Evolutionary conservation across 176 grass and related monocot genomes (phyloP), one percentile per base, ranked within the genome.

Genomic region (Urochloa ruziziensis): DNA sequence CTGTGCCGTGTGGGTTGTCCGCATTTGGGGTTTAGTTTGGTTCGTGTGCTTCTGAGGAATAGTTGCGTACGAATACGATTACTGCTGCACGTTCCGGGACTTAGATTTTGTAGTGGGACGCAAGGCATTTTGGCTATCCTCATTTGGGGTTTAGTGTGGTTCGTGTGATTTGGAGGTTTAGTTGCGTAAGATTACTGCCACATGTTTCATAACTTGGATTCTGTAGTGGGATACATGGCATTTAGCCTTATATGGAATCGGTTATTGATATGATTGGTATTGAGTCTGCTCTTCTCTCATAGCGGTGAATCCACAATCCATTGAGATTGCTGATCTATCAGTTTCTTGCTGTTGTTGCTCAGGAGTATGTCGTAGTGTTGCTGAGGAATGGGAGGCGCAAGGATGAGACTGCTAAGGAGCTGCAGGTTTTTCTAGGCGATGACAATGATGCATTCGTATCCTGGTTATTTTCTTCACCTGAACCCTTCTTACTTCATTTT

Each of bases 341-440:
- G 51, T 87, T 65, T 84, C 0, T 49, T 49, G 0, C 43, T 40
- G 19, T 80, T 77, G 19, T 19, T 57, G 19, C 40, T 58, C 85
- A 97, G 96, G 93, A 96, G 58, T 99, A 99, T 84, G 83, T 96
- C 7, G 87, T 92, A 6, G 97, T 99, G 14, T 79, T 99, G 80
- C 88, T 99, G 6, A 92, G 91, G 43, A 99, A 99, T 58, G 97
- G 97, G 28, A 94, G 93, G 61, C 23, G 78, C 67, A 96, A 89
- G 85, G 83, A 82, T 60, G 93, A 94, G 68, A 91, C 82, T 60
- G 89, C 82, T 9, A 74, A 87, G 57, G 91, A 96, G 82, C 78
- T 99, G 24, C 82, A 92, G 28, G 91, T 96, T 63, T 99, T 99
- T 65, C 51, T 99, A 74, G 90, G 88, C 1, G 88, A 96, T 19